phyloP scores from a whole-genome alignment of 768 basidiomycete genomes.

The Pleurotus pulmonarius region DNA sequence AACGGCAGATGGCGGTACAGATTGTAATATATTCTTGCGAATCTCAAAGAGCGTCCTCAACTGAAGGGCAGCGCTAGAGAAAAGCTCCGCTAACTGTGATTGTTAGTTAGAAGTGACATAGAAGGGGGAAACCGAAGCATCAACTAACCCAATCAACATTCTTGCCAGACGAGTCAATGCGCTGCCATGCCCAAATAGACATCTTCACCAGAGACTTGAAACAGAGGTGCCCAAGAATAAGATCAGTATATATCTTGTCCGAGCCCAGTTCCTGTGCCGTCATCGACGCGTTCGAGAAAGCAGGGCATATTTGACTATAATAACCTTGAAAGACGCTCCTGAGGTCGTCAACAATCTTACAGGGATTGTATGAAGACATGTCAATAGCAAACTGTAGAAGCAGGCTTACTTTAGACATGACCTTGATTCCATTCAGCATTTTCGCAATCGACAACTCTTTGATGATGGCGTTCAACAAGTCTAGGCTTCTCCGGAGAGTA shows the following conservation, averaged over 20 bases:
- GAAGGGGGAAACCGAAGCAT: not conserved
- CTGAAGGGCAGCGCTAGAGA: conserved; percentile 55
- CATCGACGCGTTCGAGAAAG: conserved; percentile 32
- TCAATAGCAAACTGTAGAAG: not conserved
- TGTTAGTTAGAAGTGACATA: too few relatives aligned
- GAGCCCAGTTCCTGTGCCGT: conserved; percentile 42
- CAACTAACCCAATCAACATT: conserved; percentile 52
- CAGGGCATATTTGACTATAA: conserved; percentile 52
- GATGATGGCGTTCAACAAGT: conserved; percentile 59
- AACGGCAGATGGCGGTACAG: conserved; percentile 31
- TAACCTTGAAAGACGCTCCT: conserved; percentile 54
- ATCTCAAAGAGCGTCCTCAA: conserved; percentile 51
- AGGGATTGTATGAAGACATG: not conserved
- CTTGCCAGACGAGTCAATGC: conserved; percentile 38
- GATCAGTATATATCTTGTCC: conserved; percentile 31
- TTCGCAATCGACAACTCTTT: conserved; percentile 72
- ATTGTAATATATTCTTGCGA: conserved; percentile 50
- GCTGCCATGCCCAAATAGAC: conserved; percentile 68
- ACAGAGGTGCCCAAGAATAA: conserved; percentile 57
- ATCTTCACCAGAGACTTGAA: conserved; percentile 76
- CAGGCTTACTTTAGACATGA: conserved; percentile 54
- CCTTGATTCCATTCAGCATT: conserved; percentile 63
- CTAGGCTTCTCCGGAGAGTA: conserved; percentile 55
- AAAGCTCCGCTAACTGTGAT: conserved; percentile 35
- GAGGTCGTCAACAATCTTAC: conserved; percentile 51